Evolutionary conservation across 495 filamentous ascomycete genomes (phyloP).

Genomic region (Chaetomium tenue): DNA sequence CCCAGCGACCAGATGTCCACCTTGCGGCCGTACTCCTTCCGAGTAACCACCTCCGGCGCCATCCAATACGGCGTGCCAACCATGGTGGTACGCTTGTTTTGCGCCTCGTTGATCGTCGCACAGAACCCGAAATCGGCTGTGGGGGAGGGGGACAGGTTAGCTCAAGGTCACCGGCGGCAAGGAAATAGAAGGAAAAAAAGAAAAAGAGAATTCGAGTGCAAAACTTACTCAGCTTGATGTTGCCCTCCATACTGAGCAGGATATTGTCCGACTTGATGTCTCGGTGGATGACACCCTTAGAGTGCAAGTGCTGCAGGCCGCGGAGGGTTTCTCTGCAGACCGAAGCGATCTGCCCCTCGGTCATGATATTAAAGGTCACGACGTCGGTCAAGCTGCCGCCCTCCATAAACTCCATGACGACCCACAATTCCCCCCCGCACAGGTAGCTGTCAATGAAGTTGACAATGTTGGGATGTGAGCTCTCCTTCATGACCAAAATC

Average conservation of each 20-base stretch:
- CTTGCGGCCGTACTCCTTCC: conserved; percentile 97
- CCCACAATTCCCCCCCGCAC: conserved; percentile 86
- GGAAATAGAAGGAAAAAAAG: too few species aligned
- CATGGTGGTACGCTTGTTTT: conserved; percentile 98
- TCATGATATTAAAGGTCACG: conserved; percentile 98
- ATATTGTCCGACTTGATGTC: conserved; percentile 99
- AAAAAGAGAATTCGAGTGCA: not conserved
- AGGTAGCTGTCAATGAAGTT: conserved; percentile 98
- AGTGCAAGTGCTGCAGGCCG: conserved; percentile 92
- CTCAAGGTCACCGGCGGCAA: not conserved
- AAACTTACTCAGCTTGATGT: conserved; percentile 92
- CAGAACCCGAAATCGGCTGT: conserved; percentile 98
- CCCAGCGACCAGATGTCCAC: conserved; percentile 98
- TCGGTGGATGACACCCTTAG: conserved; percentile 95
- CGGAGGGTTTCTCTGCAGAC: conserved; percentile 92
- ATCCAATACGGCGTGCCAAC: conserved; percentile 99
- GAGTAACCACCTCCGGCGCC: conserved; percentile 95
- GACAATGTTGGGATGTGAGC: conserved; percentile 96
- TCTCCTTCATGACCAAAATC: conserved; percentile 98
- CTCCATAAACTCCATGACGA: conserved; percentile 99
- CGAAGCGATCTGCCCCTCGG: conserved; percentile 91
- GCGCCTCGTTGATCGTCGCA: conserved; percentile 95
- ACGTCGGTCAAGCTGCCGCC: conserved; percentile 96
- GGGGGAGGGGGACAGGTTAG: conserved; percentile 15
- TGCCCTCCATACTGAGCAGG: conserved; percentile 87